A percentile compares a stretch with the other conserved stretches of the same genome.
These are phyloP conservation scores for Penicillium pulvis DNA, from an alignment of 495 filamentous ascomycete species.

Conservation along the genomic window DNA sequence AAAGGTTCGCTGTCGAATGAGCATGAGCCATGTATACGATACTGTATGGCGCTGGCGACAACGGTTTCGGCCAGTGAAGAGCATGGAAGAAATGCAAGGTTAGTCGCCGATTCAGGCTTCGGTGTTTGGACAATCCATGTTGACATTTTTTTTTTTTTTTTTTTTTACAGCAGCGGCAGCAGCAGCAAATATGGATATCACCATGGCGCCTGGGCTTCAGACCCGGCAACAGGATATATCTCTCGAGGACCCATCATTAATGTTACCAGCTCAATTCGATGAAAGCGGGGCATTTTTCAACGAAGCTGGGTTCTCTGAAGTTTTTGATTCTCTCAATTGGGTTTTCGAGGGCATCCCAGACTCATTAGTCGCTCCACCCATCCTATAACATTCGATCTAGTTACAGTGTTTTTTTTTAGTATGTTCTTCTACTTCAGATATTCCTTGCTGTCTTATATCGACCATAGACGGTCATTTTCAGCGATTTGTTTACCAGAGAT, in stretches of 20 bases:
- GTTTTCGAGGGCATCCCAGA: slow-evolving; percentile 52
- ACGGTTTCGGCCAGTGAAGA: slow-evolving; percentile 46
- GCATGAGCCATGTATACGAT: slow-evolving; percentile 55
- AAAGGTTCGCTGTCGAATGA: slow-evolving; percentile 51
- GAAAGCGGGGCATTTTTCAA: slow-evolving; percentile 45
- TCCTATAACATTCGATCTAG: slow-evolving; percentile 28
- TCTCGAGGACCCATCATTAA: slow-evolving; percentile 36
- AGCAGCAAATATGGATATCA: slow-evolving; percentile 34
- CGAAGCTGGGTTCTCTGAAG: slow-evolving; percentile 49
- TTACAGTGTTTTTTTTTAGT: neutral
- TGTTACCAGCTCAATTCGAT: slow-evolving; percentile 45
- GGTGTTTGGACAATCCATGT: neutral
- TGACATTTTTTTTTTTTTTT: slow-evolving; percentile 7
- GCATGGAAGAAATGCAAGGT: slow-evolving; percentile 46
- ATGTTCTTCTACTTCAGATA: neutral
- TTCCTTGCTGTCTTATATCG: slow-evolving; percentile 8
- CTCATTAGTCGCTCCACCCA: slow-evolving; percentile 43
- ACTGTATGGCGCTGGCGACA: slow-evolving; percentile 54
- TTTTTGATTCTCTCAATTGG: slow-evolving; percentile 52
- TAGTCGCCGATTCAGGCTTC: slow-evolving; percentile 4
- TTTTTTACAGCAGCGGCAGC: slow-evolving; percentile 23
- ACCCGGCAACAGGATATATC: slow-evolving; percentile 34
- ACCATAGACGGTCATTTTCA: slow-evolving; percentile 17
- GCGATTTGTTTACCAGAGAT: slow-evolving; percentile 23
- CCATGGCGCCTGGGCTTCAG: slow-evolving; percentile 28